phyloP scores from a whole-genome alignment of 2,329 filamentous ascomycete species.

The Helminthosporium solani region DNA sequence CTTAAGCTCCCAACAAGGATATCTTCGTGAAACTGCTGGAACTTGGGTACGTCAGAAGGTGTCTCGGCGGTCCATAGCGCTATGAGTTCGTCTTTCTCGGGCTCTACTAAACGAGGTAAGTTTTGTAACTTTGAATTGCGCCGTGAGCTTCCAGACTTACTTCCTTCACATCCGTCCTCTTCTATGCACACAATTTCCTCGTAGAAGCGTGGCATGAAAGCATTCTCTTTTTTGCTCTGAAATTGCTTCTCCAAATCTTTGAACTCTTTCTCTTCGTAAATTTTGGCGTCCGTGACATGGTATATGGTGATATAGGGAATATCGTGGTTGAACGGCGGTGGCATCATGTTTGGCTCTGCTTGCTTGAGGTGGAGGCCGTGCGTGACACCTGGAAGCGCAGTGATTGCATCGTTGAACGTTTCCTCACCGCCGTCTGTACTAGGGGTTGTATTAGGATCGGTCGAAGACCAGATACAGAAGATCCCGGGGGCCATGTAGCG shows the following conservation, averaged over 20 bases:
- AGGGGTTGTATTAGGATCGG: conserved; percentile 1
- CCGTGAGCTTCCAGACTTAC: neutral
- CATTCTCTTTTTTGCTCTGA: neutral
- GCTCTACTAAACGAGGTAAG: conserved; percentile 2
- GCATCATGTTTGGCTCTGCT: conserved; percentile 1
- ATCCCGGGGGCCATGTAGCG: conserved; percentile 5
- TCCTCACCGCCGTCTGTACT: neutral
- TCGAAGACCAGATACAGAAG: conserved; percentile 5
- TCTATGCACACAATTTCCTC: conserved; percentile 4
- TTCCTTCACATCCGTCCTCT: conserved; percentile 2
- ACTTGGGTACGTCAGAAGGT: neutral
- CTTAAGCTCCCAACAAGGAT: neutral
- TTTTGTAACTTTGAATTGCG: neutral
- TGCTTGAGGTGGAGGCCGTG: conserved; percentile 1
- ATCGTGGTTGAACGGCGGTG: conserved; percentile 4
- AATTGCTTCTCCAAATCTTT: neutral
- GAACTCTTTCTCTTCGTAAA: conserved; percentile 6
- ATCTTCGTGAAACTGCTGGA: conserved; percentile 5
- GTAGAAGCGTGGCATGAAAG: conserved; percentile 4
- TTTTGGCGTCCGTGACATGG: conserved; percentile 3
- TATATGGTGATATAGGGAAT: conserved; percentile 7
- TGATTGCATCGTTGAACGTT: conserved; percentile 6
- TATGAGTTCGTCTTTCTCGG: conserved; percentile 2
- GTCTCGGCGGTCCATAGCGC: conserved; percentile 2
- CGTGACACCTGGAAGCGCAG: conserved; percentile 3